Evolutionary conservation across 345 rosid species (phyloP).

Genomic region (Noccaea caerulescens): DNA sequence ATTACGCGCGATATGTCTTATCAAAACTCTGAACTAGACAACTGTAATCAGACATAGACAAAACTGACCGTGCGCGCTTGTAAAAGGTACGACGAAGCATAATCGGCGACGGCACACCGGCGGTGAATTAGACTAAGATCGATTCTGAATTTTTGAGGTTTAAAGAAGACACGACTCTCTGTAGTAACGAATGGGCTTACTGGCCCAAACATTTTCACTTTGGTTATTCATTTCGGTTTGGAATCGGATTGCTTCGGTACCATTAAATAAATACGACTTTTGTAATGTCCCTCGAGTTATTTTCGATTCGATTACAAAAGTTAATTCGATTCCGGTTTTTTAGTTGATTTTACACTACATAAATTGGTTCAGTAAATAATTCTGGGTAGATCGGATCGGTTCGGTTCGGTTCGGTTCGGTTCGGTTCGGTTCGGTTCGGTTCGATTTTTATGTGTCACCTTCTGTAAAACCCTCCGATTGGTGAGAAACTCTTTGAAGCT

Average conservation of each 20-base stretch:
- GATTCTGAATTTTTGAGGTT: slow-evolving; percentile 13
- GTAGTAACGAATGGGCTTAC: background rate
- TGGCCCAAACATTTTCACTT: background rate
- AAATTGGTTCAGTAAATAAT: background rate
- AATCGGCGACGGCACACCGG: slow-evolving; percentile 29
- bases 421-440: slow-evolving; percentile 12
- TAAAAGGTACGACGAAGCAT: slow-evolving; percentile 35
- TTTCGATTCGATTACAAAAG: background rate
- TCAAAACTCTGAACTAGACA: background rate
- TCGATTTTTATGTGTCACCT: slow-evolving; percentile 8
- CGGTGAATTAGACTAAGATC: background rate
- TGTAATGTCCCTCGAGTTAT: too few species aligned
- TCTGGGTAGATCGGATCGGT: background rate
- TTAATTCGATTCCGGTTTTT: too few species aligned
- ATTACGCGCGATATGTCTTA: background rate
- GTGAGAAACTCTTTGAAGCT: slow-evolving; percentile 22
- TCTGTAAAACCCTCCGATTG: slow-evolving; percentile 26
- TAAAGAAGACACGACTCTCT: background rate
- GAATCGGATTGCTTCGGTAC: background rate
- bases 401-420: background rate
- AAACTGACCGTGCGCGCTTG: slow-evolving; percentile 38
- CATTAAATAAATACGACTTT: too few species aligned
- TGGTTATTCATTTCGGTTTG: background rate
- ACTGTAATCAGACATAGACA: background rate
- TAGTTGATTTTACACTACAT: background rate